A percentile compares a stretch with the other conserved stretches of the same genome.
Conservation (phyloP, 2,329 filamentous ascomycete species). For the Diaporthe sp. region DNA sequence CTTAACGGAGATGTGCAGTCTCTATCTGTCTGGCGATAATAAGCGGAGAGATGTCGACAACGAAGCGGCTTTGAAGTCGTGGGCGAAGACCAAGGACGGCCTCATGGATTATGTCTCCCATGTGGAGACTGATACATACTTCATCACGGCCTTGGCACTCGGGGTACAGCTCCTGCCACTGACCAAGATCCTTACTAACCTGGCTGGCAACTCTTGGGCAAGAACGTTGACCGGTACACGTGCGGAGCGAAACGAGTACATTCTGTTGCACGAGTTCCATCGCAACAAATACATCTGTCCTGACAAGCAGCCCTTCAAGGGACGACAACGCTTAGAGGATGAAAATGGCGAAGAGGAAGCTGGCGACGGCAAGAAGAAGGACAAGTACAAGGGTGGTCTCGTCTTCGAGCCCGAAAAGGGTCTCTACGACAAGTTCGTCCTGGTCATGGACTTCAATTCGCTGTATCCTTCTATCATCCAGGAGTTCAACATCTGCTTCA, state of each 20-base stretch:
- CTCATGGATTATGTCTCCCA: slow-evolving; percentile 95
- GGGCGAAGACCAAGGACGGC: slow-evolving; percentile 86
- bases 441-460: slow-evolving; percentile 99
- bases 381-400: slow-evolving; percentile 98
- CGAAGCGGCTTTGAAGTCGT: slow-evolving; percentile 87
- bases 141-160: slow-evolving; percentile 90
- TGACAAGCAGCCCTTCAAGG: slow-evolving; percentile 89
- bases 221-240: slow-evolving; percentile 95
- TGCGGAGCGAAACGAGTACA: slow-evolving; percentile 98
- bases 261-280: slow-evolving; percentile 96
- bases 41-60: slow-evolving; percentile 88
- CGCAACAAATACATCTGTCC: slow-evolving; percentile 98
- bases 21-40: slow-evolving; percentile 83
- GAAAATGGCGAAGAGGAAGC: slow-evolving; percentile 77
- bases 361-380: slow-evolving; percentile 92
- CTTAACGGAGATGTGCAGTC: slow-evolving; percentile 95
- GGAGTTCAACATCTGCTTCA: slow-evolving; percentile 99
- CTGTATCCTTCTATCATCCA: slow-evolving; percentile 99
- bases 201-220: slow-evolving; percentile 98
- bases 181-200: slow-evolving; percentile 94
- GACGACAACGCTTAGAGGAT: slow-evolving; percentile 79
- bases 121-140: slow-evolving; percentile 95
- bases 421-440: slow-evolving; percentile 96
- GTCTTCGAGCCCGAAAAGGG: slow-evolving; percentile 99
- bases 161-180: slow-evolving; percentile 92